Conservation (phyloP, 768 basidiomycete genomes). For the Hygrophoropsis aurantiaca region DNA sequence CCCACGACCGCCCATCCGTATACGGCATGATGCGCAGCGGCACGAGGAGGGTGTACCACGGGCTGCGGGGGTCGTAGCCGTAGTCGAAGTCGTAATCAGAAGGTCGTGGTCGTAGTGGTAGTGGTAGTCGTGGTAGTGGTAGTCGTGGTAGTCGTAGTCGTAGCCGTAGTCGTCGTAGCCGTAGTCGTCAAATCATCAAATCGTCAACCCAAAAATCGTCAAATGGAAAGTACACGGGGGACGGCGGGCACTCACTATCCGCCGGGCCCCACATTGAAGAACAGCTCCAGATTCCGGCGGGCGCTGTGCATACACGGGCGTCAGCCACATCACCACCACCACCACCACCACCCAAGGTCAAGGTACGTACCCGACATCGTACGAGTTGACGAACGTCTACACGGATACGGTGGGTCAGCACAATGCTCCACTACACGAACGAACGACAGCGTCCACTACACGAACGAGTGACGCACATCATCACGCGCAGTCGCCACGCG, state of each 20-base stretch:
- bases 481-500: slow-evolving; percentile 65
- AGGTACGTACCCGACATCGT: slow-evolving; percentile 75
- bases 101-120: neutral
- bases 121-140: neutral
- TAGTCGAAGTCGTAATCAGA: neutral
- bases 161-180: too few relatives aligned
- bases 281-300: slow-evolving; percentile 70
- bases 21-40: slow-evolving; percentile 80
- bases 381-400: slow-evolving; percentile 85
- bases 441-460: too few relatives aligned
- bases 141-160: neutral
- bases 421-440: too few relatives aligned
- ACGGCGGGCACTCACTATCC: slow-evolving; percentile 67
- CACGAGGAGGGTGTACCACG: slow-evolving; percentile 74
- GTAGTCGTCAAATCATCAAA: too few relatives aligned
- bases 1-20: slow-evolving; percentile 84
- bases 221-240: neutral
- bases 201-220: neutral
- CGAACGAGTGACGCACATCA: slow-evolving; percentile 49
- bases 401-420: neutral
- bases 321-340: neutral
- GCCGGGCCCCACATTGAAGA: slow-evolving; percentile 81
- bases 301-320: slow-evolving; percentile 32
- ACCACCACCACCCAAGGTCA: neutral
- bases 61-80: slow-evolving; percentile 40